Base-by-base conservation (phyloP, 495 filamentous ascomycete genomes). In the Xylaria curta region DNA sequence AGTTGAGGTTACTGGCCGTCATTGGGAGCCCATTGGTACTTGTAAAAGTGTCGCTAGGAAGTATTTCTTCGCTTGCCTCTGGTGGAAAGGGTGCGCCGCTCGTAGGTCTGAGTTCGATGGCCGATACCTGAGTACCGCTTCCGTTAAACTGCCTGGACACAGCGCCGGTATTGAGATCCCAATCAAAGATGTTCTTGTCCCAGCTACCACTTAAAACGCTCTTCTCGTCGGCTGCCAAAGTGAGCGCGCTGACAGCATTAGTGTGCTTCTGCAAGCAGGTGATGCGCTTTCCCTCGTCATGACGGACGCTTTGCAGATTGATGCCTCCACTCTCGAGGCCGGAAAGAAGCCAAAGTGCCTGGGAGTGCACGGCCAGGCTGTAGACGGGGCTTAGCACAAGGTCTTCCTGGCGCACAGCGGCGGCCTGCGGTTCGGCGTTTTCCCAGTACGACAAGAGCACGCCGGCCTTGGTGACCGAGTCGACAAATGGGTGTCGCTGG, bases 381-480 rank as follows among this genome's bases (percentile, higher is more conserved):
- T 99, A 98, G 1, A 99, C 95, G 0, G 96, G 94, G 28, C 93
- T 97, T 42, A 95, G 81, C 10, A 85, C 78, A 26, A 83, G 75
- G 24, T 89, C 85, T 33, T 92, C 89, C 31, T 82, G 75, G 21
- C 84, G 78, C 21, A 82, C 78, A 53, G 74, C 80, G 28, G 82
- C 79, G 47, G 80, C 73, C 26, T 78, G 75, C n/a, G 84, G 85
- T 71, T 89, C 86, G 71, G 88, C 88, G 73, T 97, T 98, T 78
- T 97, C 97, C 96, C 97, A 99, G 79, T 98, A 99, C 76, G 91
- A 96, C 87, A 97, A 89, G 65, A 98, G 81, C 19, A 97, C 89
- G 1, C 95, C 96, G 15, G 94, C 94, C 79, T 98, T 98, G 49
- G 93, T 92, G 19, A 99, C 96, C 73, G 93, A 97, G 77, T 99